Evolutionary conservation across 1,284 basidiomycete species (phyloP), one percentile per base, ranked within the genome.

Genomic region (Sphaerobolus stellatus): DNA sequence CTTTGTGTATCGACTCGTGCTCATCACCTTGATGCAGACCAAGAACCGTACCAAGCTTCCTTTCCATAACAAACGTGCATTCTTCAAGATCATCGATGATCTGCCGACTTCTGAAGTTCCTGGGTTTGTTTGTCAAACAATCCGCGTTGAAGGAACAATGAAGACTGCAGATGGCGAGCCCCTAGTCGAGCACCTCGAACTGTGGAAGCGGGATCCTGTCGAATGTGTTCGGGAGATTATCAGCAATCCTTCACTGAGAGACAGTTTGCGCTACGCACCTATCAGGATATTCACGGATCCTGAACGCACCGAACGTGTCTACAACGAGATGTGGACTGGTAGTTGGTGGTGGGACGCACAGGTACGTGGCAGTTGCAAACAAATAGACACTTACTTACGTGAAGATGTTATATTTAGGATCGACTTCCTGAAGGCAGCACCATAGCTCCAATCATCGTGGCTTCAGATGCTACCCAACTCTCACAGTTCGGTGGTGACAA

Each of bases 191-290:
- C 58, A 60, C 8, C 40, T 69, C 1, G 65, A 72, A 43, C 44
- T 71, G 0, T 73, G 70, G 71, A 24, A 41, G 5, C 45, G 66
- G 0, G 59, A 74, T 50, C 66, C 68, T 24, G 60, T 73, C 0
- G 65, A 68, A 31, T 66, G 64, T 34, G 59, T 73, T 11, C 36
- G 50, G 2, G 67, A 74, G 45, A 51, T 74, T 0, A 64, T 75
- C 5, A 59, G 67, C 0, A 71, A 73, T 52, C 67, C 69, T 0
- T 36, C 54, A 6, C 69, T 71, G 38, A 22, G 52, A 2, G 57
- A 62, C 0, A 3, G 54, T 3, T 62, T 70, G 40, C 34, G 50
- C 13, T 72, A 69, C 27, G 52, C 59, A 36, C 66, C 67, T 0
- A 60, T 66, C 46, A 50, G 52, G 16, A 44, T 59, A 2, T 69